Conservation (phyloP, 345 rosid species). For the Citrus inodora region DNA sequence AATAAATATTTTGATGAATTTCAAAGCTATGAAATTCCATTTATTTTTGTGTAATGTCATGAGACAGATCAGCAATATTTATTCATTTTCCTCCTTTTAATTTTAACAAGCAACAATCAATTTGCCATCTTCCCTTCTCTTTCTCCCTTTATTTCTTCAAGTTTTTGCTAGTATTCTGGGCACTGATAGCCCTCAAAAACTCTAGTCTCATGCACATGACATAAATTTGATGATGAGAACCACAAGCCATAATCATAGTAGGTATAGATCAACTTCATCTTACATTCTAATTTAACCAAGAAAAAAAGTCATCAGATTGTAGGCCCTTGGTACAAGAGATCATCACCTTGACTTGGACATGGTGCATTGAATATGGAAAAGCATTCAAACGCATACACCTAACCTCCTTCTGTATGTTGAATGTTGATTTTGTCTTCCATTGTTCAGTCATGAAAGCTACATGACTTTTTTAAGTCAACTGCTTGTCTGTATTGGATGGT, state of each 20-base stretch:
- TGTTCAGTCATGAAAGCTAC: neutral
- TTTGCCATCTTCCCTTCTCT: neutral
- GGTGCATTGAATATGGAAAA: neutral
- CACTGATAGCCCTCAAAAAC: neutral
- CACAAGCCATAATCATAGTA: neutral
- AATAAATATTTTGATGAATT: neutral
- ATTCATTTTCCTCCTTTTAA: neutral
- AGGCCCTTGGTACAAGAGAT: neutral
- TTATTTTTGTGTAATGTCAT: neutral
- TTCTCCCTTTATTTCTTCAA: neutral
- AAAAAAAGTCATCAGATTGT: neutral
- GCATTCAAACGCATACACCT: neutral
- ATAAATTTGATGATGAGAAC: neutral
- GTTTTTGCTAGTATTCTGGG: neutral
- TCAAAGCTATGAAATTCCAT: neutral
- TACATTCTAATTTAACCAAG: neutral
- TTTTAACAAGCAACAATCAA: too few relatives aligned
- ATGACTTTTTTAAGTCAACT: neutral
- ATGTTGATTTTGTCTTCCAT: conserved; percentile 2
- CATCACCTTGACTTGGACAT: neutral
- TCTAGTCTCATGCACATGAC: neutral
- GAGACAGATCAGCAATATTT: neutral
- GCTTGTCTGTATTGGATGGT: neutral
- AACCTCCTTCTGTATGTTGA: neutral
- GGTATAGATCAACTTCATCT: neutral